These are phyloP conservation scores for Venturiaceae sp. DNA, from an alignment of 2,329 filamentous ascomycete genomes.

Conservation along the genomic window DNA sequence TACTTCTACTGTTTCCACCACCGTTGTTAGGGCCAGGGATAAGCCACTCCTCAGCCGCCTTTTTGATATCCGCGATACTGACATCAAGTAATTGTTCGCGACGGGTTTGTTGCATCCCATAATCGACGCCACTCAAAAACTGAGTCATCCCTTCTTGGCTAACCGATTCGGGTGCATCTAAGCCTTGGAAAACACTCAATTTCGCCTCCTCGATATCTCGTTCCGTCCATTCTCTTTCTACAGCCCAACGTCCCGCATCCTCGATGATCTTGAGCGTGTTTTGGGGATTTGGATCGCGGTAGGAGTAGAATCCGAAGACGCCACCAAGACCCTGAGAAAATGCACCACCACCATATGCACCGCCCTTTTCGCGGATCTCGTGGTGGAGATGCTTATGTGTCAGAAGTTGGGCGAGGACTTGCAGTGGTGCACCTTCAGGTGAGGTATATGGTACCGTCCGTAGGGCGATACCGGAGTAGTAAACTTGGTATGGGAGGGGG, in stretches of 20 bases:
- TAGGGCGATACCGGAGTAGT: slow-evolving; percentile 77
- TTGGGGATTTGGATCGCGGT: slow-evolving; percentile 88
- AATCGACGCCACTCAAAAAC: slow-evolving; percentile 76
- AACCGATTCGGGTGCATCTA: slow-evolving; percentile 82
- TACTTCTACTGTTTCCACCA: slow-evolving; percentile 47
- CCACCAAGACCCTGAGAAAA: slow-evolving; percentile 72
- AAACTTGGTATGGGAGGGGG: slow-evolving; percentile 92
- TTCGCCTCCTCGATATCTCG: slow-evolving; percentile 93
- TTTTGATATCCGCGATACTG: slow-evolving; percentile 65
- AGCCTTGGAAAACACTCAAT: slow-evolving; percentile 81
- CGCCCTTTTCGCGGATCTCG: slow-evolving; percentile 95
- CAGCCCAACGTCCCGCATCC: slow-evolving; percentile 73
- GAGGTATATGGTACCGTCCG: slow-evolving; percentile 78
- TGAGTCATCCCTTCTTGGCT: slow-evolving; percentile 78
- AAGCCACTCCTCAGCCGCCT: slow-evolving; percentile 68
- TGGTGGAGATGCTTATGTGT: slow-evolving; percentile 96
- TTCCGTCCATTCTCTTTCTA: slow-evolving; percentile 69
- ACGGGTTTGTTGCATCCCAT: slow-evolving; percentile 80
- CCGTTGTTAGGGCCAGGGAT: too few relatives aligned
- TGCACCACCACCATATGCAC: slow-evolving; percentile 88
- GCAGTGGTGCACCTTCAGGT: slow-evolving; percentile 65
- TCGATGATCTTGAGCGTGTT: slow-evolving; percentile 82
- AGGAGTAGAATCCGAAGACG: slow-evolving; percentile 89
- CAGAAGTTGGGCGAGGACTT: slow-evolving; percentile 81
- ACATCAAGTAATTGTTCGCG: slow-evolving; percentile 83